Percentiles rank a stretch among this genome's conserved stretches.
phyloP scores from a whole-genome alignment of 2,329 filamentous ascomycete species.

The Colletotrichum lentis region DNA sequence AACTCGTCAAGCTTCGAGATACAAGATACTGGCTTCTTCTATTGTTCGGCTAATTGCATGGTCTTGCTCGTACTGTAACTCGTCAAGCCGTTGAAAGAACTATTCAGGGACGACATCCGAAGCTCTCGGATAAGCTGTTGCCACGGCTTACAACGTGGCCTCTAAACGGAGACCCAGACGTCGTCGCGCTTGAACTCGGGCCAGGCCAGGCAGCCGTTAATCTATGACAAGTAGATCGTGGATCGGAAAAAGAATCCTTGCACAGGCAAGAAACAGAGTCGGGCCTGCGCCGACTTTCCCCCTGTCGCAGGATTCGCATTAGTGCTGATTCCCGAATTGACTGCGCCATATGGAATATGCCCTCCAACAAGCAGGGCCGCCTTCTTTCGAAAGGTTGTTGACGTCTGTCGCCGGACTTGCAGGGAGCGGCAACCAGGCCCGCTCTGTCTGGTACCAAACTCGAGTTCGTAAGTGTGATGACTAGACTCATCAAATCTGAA shows the following conservation, averaged over 20 bases:
- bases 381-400: background rate
- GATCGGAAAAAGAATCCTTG: background rate
- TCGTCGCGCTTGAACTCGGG: background rate
- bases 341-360: background rate
- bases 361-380: background rate
- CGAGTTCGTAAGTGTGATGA: background rate
- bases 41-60: too few relatives aligned
- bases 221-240: slow-evolving; percentile 29
- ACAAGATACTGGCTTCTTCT: too few relatives aligned
- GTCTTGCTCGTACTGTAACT: too few relatives aligned
- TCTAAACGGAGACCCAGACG: background rate
- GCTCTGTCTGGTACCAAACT: background rate
- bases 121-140: too few relatives aligned
- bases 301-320: background rate
- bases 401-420: background rate
- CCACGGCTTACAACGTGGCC: too few relatives aligned
- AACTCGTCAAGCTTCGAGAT: slow-evolving; percentile 39
- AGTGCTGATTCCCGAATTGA: background rate
- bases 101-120: slow-evolving; percentile 42
- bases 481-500: too few relatives aligned
- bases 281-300: background rate
- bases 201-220: slow-evolving; percentile 13
- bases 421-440: background rate
- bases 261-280: background rate
- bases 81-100: slow-evolving; percentile 38